A percentile compares a stretch with the other conserved stretches of the same genome.
These are phyloP conservation scores for Erysimum pusillum DNA, from an alignment of 441 rosid species.

Conservation along the genomic window DNA sequence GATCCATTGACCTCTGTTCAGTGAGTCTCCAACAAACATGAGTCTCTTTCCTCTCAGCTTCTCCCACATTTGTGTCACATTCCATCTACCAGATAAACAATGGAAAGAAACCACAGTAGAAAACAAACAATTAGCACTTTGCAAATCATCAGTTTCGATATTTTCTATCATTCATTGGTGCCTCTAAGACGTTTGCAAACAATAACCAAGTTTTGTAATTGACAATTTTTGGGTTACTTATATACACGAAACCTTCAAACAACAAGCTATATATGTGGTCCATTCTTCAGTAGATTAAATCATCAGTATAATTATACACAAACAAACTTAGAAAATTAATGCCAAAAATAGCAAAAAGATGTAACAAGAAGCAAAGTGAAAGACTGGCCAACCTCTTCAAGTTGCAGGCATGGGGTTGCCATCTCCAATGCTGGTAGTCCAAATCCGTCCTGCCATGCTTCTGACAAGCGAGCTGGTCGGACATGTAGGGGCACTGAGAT, in stretches of 20 bases:
- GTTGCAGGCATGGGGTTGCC: conserved; percentile 93
- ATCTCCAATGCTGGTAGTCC: conserved; percentile 85
- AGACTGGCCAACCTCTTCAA: conserved; percentile 61
- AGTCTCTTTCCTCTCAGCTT: conserved; percentile 92
- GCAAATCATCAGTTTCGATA: neutral
- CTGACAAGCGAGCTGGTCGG: conserved; percentile 94
- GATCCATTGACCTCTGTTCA: conserved; percentile 98
- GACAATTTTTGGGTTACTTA: neutral
- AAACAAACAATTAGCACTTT: neutral
- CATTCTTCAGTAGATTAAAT: conserved; percentile 11
- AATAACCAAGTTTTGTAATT: neutral
- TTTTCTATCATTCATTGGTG: neutral
- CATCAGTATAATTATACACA: too few relatives aligned
- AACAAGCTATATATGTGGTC: neutral
- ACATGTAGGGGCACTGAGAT: conserved; percentile 92
- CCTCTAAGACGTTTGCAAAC: neutral
- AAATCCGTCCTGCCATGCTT: conserved; percentile 94
- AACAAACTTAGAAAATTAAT: neutral
- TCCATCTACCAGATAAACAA: conserved; percentile 67
- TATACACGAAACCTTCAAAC: neutral
- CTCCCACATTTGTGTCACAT: conserved; percentile 87
- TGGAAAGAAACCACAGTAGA: neutral
- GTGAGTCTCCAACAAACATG: conserved; percentile 97
- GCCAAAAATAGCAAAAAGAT: neutral
- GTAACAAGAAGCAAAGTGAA: neutral